These are phyloP conservation scores for Phoma sp. DNA, from an alignment of 2,329 filamentous ascomycete genomes.

Conservation along the genomic window DNA sequence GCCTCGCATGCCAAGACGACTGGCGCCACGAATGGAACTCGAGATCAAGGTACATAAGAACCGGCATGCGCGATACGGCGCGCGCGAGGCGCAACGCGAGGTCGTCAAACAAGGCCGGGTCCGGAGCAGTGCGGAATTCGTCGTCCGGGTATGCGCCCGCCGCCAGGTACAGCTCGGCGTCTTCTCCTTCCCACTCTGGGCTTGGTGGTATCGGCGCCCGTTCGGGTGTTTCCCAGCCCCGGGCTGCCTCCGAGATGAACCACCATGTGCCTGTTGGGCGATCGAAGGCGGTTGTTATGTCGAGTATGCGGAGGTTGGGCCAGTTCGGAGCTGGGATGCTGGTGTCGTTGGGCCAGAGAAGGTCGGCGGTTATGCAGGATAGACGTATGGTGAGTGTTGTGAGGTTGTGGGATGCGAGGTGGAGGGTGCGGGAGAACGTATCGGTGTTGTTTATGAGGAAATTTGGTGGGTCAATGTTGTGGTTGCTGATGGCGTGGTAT, in stretches of 20 bases:
- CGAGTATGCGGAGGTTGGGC: constrained; percentile 4
- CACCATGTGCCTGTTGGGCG: constrained; percentile 4
- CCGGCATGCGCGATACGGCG: constrained; percentile 3
- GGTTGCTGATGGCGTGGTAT: constrained; percentile 2
- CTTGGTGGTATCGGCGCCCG: not conserved
- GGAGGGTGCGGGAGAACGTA: constrained; percentile 4
- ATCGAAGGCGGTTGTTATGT: constrained; percentile 5
- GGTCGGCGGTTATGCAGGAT: constrained; percentile 2
- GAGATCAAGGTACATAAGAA: constrained; percentile 5
- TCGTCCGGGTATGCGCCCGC: constrained; percentile 2
- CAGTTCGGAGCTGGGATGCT: not conserved
- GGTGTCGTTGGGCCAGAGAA: constrained; percentile 4
- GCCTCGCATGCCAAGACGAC: constrained; percentile 5
- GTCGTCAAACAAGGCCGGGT: constrained; percentile 3
- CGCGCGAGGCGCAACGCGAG: constrained; percentile 4
- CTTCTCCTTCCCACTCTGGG: constrained; percentile 4
- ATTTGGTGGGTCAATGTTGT: constrained; percentile 6
- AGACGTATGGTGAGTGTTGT: constrained; percentile 4
- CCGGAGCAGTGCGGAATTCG: constrained; percentile 3
- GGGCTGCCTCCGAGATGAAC: constrained; percentile 3
- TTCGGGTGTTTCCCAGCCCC: constrained; percentile 4
- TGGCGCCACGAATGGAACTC: constrained; percentile 4
- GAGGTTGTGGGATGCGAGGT: constrained; percentile 5
- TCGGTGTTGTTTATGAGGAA: constrained; percentile 4
- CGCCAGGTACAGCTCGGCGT: constrained; percentile 5